A percentile compares a stretch with the other conserved stretches of the same genome.
These are phyloP conservation scores for Penicillium sp. DNA, from an alignment of 2,329 filamentous ascomycete genomes.

Conservation along the genomic window DNA sequence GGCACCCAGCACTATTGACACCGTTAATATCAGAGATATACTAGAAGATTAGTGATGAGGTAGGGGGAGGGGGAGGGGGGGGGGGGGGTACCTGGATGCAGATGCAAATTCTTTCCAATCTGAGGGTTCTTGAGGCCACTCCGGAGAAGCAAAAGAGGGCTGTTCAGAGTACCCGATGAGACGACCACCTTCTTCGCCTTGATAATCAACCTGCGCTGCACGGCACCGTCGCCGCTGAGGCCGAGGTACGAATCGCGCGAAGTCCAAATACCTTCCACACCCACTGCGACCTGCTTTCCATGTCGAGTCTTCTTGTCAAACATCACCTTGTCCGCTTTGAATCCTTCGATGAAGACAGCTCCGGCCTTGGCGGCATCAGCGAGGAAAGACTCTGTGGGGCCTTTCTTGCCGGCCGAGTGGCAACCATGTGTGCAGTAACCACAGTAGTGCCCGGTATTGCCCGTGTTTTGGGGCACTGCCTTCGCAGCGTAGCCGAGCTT, in stretches of 20 bases:
- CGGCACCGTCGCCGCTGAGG: slow-evolving; percentile 55
- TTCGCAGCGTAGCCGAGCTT: slow-evolving; percentile 73
- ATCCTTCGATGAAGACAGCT: slow-evolving; percentile 82
- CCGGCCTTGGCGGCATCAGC: slow-evolving; percentile 78
- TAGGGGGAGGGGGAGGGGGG: slow-evolving; percentile 47
- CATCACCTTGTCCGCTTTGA: slow-evolving; percentile 69
- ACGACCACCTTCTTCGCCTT: slow-evolving; percentile 80
- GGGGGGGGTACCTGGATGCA: slow-evolving; percentile 70
- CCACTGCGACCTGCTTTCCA: slow-evolving; percentile 63
- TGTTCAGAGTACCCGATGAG: slow-evolving; percentile 75
- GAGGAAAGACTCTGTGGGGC: slow-evolving; percentile 75
- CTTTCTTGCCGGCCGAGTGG: slow-evolving; percentile 72
- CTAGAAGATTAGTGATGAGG: not conserved
- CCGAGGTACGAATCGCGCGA: slow-evolving; percentile 68
- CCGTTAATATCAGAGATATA: not conserved
- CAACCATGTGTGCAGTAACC: slow-evolving; percentile 66
- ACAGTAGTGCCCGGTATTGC: slow-evolving; percentile 73
- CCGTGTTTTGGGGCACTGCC: slow-evolving; percentile 78
- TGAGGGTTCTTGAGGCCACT: slow-evolving; percentile 81
- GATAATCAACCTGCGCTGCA: slow-evolving; percentile 67
- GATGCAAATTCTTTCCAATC: slow-evolving; percentile 77
- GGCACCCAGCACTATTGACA: slow-evolving; percentile 43
- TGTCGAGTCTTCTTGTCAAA: slow-evolving; percentile 54
- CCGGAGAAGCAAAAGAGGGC: slow-evolving; percentile 73
- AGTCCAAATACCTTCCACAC: slow-evolving; percentile 75